Evolutionary conservation across 2,329 filamentous ascomycete species (phyloP).

Genomic region (Exophiala xenobiotica): DNA sequence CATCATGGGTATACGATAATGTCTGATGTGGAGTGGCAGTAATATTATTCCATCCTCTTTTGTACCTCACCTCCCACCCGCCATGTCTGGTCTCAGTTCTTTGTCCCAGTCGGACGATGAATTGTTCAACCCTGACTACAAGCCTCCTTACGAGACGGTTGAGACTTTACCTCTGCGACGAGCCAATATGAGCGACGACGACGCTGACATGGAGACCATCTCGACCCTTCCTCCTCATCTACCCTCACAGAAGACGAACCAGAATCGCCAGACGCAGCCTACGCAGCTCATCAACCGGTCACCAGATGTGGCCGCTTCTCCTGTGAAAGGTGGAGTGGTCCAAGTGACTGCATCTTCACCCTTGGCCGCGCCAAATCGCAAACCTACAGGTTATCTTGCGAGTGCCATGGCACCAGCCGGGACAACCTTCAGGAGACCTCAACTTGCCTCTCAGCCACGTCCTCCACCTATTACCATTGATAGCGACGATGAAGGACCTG

Average conservation of each 20-base stretch:
- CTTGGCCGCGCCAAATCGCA: slow-evolving; percentile 47
- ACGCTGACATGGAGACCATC: slow-evolving; percentile 46
- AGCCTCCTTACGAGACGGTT: slow-evolving; percentile 22
- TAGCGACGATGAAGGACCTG: slow-evolving; percentile 57
- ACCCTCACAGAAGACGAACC: slow-evolving; percentile 36
- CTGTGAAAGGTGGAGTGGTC: slow-evolving; percentile 50
- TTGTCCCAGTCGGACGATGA: slow-evolving; percentile 28
- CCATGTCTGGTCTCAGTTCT: slow-evolving; percentile 17
- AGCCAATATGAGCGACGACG: slow-evolving; percentile 11
- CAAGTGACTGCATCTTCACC: slow-evolving; percentile 92
- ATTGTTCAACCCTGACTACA: slow-evolving; percentile 19
- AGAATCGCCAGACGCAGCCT: no score
- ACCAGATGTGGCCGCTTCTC: slow-evolving; percentile 27
- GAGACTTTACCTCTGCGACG: slow-evolving; percentile 26
- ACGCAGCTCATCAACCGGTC: slow-evolving; percentile 56
- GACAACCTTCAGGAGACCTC: slow-evolving; percentile 63
- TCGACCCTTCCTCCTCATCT: slow-evolving; percentile 47
- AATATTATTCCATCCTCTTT: background rate
- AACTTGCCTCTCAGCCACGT: slow-evolving; percentile 42
- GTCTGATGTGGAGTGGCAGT: background rate
- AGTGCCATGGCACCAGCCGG: slow-evolving; percentile 73
- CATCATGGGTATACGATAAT: background rate
- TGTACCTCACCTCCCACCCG: background rate
- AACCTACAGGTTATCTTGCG: slow-evolving; percentile 49
- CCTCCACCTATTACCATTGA: slow-evolving; percentile 47